Percentiles rank a stretch among this genome's conserved stretches.
Conservation (phyloP, 495 filamentous ascomycete genomes). For the Neurospora tetraspora region DNA sequence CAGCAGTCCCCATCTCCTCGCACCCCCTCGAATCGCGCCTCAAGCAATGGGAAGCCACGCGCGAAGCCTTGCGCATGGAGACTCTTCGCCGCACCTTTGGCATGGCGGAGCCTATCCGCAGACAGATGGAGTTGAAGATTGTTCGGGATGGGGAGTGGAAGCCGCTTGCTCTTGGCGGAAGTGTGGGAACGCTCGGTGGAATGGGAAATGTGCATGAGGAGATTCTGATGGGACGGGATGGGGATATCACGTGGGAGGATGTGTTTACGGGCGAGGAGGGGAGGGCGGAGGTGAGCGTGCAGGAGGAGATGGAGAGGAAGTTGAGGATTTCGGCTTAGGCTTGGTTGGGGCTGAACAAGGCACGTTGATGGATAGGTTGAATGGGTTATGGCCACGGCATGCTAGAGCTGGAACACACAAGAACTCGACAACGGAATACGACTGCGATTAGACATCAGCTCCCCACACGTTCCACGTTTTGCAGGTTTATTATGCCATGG, state of each 20-base stretch:
- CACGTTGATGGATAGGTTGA: too few species aligned
- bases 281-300: slow-evolving; percentile 59
- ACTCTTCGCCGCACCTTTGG: slow-evolving; percentile 74
- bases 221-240: slow-evolving; percentile 70
- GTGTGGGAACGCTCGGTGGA: background rate
- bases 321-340: slow-evolving; percentile 32
- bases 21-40: slow-evolving; percentile 92
- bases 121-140: slow-evolving; percentile 94
- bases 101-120: slow-evolving; percentile 86
- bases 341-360: too few species aligned
- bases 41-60: slow-evolving; percentile 70
- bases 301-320: slow-evolving; percentile 90
- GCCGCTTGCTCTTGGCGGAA: slow-evolving; percentile 35
- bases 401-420: too few species aligned
- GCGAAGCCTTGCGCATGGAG: slow-evolving; percentile 81
- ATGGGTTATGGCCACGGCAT: too few species aligned
- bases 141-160: slow-evolving; percentile 46
- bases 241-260: slow-evolving; percentile 79
- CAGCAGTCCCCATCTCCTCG: slow-evolving; percentile 41
- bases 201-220: slow-evolving; percentile 56
- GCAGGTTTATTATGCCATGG: too few species aligned
- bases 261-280: slow-evolving; percentile 67
- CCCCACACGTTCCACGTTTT: too few species aligned
- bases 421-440: too few species aligned
- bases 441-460: too few species aligned